Evolutionary conservation across 2,329 filamentous ascomycete species (phyloP), one percentile per base, ranked within the genome.

Genomic region (Ascochyta koolunga): DNA sequence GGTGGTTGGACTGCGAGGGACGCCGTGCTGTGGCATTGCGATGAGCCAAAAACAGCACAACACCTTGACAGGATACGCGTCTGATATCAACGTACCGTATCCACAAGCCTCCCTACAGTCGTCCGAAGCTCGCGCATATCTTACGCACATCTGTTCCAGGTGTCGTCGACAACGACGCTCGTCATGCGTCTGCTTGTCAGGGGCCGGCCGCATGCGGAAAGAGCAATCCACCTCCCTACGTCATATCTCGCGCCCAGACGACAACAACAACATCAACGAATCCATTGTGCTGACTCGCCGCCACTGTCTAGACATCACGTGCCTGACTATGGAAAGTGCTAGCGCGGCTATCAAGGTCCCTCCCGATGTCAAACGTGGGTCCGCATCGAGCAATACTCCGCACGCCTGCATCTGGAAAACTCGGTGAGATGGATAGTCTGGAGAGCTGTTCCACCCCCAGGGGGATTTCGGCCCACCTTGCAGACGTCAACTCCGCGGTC

Each of bases 301-400:
- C 42, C 37, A 42, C 43, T 29, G 5, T n/a, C 31, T 45, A 9
- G 18, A 6, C 25, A 44, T 44, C 39, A 45, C 51, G 27, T 45
- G 44, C 29, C 16, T 38, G 38, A 39, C 27, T 29, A 13, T 13
- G 11, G 13, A n/a, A n/a, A 24, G 21, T 29, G 13, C 37, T 38
- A 21, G 45, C 36, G 40, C 39, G 33, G 35, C 38, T 48, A 11
- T 25, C 15, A 48, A 43, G 32, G 42, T 32, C 33, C 33, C 33
- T 54, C 51, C 45, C 44, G 51, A 54, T 29, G 45, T 54, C 45
- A 45, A 45, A 36, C 41, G 41, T 41, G 51, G 51, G 45, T 37
- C 51, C 40, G n/a, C 41, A 47, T 45, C 24, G 39, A 33, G 39
- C 29, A 31, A n/a, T 18, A 46, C 51, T 50, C 51, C 51, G 31